phyloP scores from a whole-genome alignment of 1,284 basidiomycete species.

The Trichosporon ovoides region DNA sequence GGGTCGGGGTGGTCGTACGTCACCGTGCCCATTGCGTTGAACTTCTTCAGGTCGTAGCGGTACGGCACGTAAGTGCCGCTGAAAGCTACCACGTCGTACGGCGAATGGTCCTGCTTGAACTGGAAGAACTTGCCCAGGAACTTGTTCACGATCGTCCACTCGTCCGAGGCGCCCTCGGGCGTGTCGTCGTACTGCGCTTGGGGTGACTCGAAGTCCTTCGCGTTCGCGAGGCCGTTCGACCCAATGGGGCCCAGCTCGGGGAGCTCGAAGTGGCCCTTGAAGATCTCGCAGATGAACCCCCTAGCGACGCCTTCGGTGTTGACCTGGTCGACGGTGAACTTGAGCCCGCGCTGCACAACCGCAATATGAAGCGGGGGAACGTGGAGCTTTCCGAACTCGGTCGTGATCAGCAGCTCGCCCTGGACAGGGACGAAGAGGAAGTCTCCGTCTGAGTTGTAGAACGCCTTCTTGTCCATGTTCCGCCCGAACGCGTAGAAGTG shows the following conservation, averaged over 20 bases:
- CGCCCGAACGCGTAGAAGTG: constrained; percentile 61
- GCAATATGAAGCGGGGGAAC: constrained; percentile 60
- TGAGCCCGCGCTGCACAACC: constrained; percentile 62
- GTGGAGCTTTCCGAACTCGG: constrained; percentile 65
- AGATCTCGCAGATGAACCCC: constrained; percentile 59
- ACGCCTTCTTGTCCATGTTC: constrained; percentile 61
- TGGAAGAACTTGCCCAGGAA: constrained; percentile 31
- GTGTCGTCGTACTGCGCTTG: constrained; percentile 59
- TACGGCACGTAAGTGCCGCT: constrained; percentile 66
- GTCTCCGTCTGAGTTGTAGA: constrained; percentile 65
- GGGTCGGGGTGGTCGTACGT: constrained; percentile 52
- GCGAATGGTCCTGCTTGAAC: constrained; percentile 50
- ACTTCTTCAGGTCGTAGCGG: constrained; percentile 64
- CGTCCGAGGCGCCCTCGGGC: constrained; percentile 45
- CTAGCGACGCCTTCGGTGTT: constrained; percentile 16
- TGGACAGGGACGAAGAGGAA: constrained; percentile 63
- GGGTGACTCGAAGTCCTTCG: constrained; percentile 62
- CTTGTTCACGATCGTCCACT: constrained; percentile 51
- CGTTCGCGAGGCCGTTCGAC: constrained; percentile 59
- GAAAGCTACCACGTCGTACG: constrained; percentile 62
- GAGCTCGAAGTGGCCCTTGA: constrained; percentile 60
- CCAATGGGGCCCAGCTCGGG: constrained; percentile 65
- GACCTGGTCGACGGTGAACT: constrained; percentile 55
- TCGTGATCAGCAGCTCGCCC: constrained; percentile 63
- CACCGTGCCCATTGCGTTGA: constrained; percentile 62